A percentile compares a stretch with the other conserved stretches of the same genome.
phyloP scores from a whole-genome alignment of 164 flowering plant genomes.

The Magnolia officinalis region DNA sequence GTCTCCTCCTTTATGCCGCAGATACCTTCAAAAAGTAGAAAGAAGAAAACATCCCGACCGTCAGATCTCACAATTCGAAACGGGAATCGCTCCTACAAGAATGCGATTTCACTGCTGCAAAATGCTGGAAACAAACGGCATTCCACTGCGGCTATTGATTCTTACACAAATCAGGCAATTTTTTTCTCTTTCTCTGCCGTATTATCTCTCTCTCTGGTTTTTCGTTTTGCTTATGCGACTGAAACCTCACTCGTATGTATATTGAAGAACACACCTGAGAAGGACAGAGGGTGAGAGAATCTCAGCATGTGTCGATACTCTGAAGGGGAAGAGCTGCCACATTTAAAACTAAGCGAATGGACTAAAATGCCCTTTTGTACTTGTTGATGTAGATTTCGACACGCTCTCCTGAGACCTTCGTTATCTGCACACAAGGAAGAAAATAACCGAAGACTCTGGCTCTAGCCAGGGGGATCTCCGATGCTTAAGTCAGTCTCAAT shows the following conservation, averaged over 20 bases:
- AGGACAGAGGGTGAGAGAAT: not conserved
- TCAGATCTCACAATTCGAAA: not conserved
- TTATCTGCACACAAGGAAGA: too few species aligned
- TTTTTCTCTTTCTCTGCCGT: not conserved
- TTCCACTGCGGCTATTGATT: not conserved
- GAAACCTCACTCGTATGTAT: not conserved
- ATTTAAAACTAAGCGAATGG: not conserved
- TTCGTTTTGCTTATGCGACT: not conserved
- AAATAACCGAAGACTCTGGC: too few species aligned
- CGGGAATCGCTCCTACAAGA: not conserved
- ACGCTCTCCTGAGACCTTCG: too few species aligned
- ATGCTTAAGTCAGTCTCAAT: too few species aligned
- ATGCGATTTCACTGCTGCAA: not conserved
- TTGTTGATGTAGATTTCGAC: too few species aligned
- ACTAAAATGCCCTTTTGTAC: constrained; percentile 7
- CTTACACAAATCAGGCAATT: not conserved
- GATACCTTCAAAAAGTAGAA: not conserved
- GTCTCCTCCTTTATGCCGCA: not conserved
- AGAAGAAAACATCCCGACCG: not conserved
- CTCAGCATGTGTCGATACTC: not conserved
- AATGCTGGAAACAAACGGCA: not conserved
- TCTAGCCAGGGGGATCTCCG: too few species aligned
- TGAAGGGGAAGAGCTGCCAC: not conserved
- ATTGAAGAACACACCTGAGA: not conserved
- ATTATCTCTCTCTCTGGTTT: constrained; percentile 1